These are phyloP conservation scores for Trichoderma reesei DNA, from an alignment of 495 filamentous ascomycete genomes.

Conservation along the genomic window DNA sequence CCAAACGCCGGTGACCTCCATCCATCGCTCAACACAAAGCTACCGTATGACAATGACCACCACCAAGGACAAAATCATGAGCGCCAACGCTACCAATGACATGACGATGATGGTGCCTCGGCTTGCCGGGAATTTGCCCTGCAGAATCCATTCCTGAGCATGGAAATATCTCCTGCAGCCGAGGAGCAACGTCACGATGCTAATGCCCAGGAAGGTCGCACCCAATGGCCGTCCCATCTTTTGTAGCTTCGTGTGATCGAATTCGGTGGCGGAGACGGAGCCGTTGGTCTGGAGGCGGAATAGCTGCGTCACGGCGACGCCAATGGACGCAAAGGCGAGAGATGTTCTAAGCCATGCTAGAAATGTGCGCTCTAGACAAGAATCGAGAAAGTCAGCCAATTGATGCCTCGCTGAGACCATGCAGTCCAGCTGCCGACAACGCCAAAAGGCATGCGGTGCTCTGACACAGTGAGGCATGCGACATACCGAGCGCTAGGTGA, in stretches of 20 bases:
- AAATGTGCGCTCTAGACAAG: constrained; percentile 75
- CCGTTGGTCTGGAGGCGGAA: constrained; percentile 72
- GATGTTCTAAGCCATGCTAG: constrained; percentile 95
- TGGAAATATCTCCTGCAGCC: constrained; percentile 59
- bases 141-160: constrained; percentile 76
- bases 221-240: constrained; percentile 88
- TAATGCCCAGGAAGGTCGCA: constrained; percentile 81
- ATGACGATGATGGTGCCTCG: constrained; percentile 77
- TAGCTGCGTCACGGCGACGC: constrained; percentile 91
- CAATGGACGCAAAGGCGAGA: constrained; percentile 90
- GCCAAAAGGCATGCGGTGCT: background rate
- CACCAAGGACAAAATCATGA: constrained; percentile 62
- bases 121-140: constrained; percentile 89
- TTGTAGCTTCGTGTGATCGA: constrained; percentile 41
- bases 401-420: background rate
- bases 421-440: constrained; percentile 11
- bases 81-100: constrained; percentile 53
- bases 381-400: constrained; percentile 13
- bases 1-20: background rate
- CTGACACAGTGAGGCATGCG: background rate
- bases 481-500: constrained; percentile 82
- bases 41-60: constrained; percentile 61
- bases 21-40: constrained; percentile 21
- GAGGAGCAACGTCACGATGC: constrained; percentile 74
- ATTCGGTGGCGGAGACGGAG: constrained; percentile 34